A percentile compares a stretch with the other conserved stretches of the same genome.
phyloP scores from a whole-genome alignment of 352 stramenopile species.

The Phytophthora megakarya region DNA sequence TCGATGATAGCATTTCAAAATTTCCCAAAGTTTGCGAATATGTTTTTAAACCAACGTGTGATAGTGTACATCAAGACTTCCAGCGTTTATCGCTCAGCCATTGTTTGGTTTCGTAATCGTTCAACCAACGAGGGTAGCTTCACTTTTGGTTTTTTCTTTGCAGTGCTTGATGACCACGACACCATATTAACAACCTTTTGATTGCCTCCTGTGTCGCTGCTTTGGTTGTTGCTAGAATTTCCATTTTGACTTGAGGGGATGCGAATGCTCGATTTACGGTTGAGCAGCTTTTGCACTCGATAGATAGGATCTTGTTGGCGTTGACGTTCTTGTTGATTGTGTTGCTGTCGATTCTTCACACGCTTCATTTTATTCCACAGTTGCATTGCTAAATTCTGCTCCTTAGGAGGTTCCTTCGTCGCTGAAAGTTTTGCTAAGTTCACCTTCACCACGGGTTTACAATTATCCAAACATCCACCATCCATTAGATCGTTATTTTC shows the following conservation, averaged over 20 bases:
- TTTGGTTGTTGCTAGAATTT: constrained; percentile 26
- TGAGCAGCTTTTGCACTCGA: constrained; percentile 59
- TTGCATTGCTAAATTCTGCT: constrained; percentile 43
- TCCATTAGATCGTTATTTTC: background rate
- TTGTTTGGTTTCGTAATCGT: constrained; percentile 68
- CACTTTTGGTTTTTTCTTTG: constrained; percentile 69
- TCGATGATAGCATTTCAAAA: too few relatives aligned
- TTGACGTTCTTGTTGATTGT: constrained; percentile 40
- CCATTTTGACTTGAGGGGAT: background rate
- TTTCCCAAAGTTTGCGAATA: too few relatives aligned
- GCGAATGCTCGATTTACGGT: constrained; percentile 23
- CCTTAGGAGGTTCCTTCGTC: constrained; percentile 12
- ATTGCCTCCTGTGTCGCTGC: constrained; percentile 6
- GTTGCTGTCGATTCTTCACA: constrained; percentile 49
- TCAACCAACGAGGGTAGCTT: constrained; percentile 79
- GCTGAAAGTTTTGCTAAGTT: background rate
- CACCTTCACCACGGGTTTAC: background rate
- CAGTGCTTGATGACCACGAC: constrained; percentile 44
- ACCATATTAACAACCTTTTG: constrained; percentile 31
- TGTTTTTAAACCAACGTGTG: too few relatives aligned
- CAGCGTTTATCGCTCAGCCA: constrained; percentile 40
- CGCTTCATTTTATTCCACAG: constrained; percentile 78
- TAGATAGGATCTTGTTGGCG: constrained; percentile 58
- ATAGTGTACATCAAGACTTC: too few relatives aligned
- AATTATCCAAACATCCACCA: background rate